These are phyloP conservation scores for Ceratocystis ficicola DNA, from an alignment of 2,329 filamentous ascomycete species.

Conservation along the genomic window DNA sequence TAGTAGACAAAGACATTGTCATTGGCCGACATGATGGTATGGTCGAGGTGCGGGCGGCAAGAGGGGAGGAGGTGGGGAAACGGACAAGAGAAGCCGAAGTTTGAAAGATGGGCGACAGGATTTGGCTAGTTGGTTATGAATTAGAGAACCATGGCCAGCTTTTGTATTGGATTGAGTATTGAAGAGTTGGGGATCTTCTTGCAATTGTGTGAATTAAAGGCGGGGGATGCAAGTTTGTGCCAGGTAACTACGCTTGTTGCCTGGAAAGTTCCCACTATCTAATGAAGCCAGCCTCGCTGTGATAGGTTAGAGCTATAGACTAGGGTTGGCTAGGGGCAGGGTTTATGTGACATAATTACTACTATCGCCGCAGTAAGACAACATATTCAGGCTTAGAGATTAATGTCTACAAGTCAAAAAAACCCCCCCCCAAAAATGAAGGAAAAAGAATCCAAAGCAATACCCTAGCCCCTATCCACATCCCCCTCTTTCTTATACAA, in stretches of 20 bases:
- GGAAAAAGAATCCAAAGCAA: neutral
- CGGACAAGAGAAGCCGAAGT: too few relatives aligned
- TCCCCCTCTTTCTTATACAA: neutral
- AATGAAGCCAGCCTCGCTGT: neutral
- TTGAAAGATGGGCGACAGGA: too few relatives aligned
- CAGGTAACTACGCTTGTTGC: neutral
- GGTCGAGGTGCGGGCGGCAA: neutral
- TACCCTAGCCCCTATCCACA: too few relatives aligned
- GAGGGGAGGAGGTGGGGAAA: too few relatives aligned
- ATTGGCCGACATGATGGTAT: neutral
- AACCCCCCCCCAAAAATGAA: neutral
- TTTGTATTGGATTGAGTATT: too few relatives aligned
- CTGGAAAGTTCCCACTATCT: neutral
- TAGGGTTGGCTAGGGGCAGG: neutral
- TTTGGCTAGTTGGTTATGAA: too few relatives aligned
- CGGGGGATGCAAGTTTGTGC: neutral
- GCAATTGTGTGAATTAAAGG: too few relatives aligned
- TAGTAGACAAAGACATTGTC: neutral
- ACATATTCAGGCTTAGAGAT: neutral
- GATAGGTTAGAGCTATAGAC: neutral
- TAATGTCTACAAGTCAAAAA: conserved; percentile 2
- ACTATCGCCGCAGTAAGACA: neutral
- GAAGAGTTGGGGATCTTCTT: too few relatives aligned
- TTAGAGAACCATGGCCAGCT: too few relatives aligned
- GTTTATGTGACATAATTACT: neutral